Conservation (phyloP, 805 yeast species). For the Suhomyces vadensis region DNA sequence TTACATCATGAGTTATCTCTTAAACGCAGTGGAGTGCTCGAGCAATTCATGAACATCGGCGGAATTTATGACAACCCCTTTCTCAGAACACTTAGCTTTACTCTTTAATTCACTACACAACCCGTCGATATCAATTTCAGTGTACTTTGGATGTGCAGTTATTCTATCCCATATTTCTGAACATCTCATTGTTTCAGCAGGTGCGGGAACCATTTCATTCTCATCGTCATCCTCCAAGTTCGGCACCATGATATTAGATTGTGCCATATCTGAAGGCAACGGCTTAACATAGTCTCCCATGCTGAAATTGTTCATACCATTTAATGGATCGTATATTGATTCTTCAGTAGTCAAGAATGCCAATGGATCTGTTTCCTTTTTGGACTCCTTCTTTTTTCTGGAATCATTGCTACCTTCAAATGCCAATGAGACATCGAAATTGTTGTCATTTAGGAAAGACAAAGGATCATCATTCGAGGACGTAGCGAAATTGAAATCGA, state of each 20-base stretch:
- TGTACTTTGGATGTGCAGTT: constrained; percentile 88
- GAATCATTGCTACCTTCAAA: constrained; percentile 25
- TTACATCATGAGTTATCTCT: not conserved
- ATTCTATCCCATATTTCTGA: constrained; percentile 96
- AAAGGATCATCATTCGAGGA: constrained; percentile 38
- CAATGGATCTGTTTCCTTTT: constrained; percentile 35
- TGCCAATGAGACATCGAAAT: constrained; percentile 56
- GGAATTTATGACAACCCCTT: constrained; percentile 84
- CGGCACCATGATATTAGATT: constrained; percentile 9
- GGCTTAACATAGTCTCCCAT: constrained; percentile 32
- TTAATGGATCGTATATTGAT: constrained; percentile 56
- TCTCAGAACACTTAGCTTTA: constrained; percentile 93
- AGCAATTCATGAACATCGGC: constrained; percentile 68
- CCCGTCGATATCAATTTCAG: constrained; percentile 92
- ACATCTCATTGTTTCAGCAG: constrained; percentile 64
- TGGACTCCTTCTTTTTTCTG: not conserved
- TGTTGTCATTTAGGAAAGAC: constrained; percentile 48
- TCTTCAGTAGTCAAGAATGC: constrained; percentile 54
- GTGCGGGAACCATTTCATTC: constrained; percentile 64
- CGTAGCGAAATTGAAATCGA: constrained; percentile 9
- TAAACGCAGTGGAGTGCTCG: constrained; percentile 20
- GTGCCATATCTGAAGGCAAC: constrained; percentile 5
- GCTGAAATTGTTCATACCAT: constrained; percentile 34
- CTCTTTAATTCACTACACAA: constrained; percentile 84
- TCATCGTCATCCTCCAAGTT: constrained; percentile 28